These are phyloP conservation scores for Cyclotella baltica DNA, from an alignment of 108 stramenopile species.

Conservation along the genomic window DNA sequence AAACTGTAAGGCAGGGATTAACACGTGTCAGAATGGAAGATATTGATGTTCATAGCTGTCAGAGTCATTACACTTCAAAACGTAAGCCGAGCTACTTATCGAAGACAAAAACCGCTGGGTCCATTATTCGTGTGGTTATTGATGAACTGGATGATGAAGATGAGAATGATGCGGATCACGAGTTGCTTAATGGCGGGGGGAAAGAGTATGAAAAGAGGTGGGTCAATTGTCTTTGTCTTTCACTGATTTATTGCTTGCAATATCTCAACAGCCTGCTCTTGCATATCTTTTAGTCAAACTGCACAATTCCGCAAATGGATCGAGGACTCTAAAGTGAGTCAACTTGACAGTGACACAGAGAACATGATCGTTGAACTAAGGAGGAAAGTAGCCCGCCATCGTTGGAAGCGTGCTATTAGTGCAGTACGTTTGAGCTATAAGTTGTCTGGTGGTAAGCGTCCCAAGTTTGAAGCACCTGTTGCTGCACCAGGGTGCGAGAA, in stretches of 20 bases:
- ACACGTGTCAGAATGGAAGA: slow-evolving; percentile 17
- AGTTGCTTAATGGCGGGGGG: slow-evolving; percentile 3
- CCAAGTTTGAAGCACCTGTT: slow-evolving; percentile 21
- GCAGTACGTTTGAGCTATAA: slow-evolving; percentile 21
- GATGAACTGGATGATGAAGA: slow-evolving; percentile 16
- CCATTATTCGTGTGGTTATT: slow-evolving; percentile 27
- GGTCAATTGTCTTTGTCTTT: neutral
- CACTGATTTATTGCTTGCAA: neutral
- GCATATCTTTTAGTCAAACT: neutral
- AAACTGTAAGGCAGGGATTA: slow-evolving; percentile 20
- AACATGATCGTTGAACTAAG: slow-evolving; percentile 18
- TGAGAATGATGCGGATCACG: slow-evolving; percentile 24
- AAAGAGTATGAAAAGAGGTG: slow-evolving; percentile 27
- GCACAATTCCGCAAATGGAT: slow-evolving; percentile 29
- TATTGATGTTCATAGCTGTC: slow-evolving; percentile 15
- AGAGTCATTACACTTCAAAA: slow-evolving; percentile 10
- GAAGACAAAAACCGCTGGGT: slow-evolving; percentile 26
- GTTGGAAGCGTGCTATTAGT: slow-evolving; percentile 28
- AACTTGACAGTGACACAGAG: slow-evolving; percentile 22
- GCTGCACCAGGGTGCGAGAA: slow-evolving; percentile 24
- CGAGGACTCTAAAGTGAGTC: slow-evolving; percentile 24
- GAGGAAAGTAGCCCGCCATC: slow-evolving; percentile 22
- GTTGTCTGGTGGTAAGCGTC: slow-evolving; percentile 27
- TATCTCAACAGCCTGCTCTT: neutral
- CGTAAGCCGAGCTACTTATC: neutral